phyloP scores from a whole-genome alignment of 2,329 filamentous ascomycete genomes.

The Myriosclerotinia duriaeana region DNA sequence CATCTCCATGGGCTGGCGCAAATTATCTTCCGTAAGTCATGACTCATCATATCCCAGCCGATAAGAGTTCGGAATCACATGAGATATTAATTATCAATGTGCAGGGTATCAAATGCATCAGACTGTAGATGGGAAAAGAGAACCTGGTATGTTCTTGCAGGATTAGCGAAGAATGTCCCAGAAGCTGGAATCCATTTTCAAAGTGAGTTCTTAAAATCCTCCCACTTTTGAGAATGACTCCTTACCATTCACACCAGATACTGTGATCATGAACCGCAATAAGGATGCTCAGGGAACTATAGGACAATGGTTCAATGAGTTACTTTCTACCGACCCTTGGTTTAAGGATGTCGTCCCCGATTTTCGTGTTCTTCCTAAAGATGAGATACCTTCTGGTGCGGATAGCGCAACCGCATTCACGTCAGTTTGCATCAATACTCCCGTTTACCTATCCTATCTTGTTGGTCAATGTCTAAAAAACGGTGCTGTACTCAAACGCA shows the following conservation, averaged over 20 bases:
- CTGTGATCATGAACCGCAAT: constrained; percentile 50
- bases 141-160: constrained; percentile 63
- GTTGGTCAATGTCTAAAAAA: constrained; percentile 73
- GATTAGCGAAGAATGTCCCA: constrained; percentile 62
- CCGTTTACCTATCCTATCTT: constrained; percentile 84
- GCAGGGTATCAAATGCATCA: constrained; percentile 29
- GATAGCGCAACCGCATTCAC: constrained; percentile 75
- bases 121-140: constrained; percentile 57
- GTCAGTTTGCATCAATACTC: constrained; percentile 88
- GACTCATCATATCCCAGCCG: constrained; percentile 6
- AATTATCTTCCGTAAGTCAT: constrained; percentile 69
- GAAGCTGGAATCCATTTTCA: constrained; percentile 82
- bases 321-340: constrained; percentile 70
- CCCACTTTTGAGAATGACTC: neutral
- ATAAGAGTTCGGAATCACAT: constrained; percentile 13
- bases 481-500: constrained; percentile 67
- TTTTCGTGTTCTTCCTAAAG: constrained; percentile 60
- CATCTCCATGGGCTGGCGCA: constrained; percentile 84
- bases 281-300: constrained; percentile 32
- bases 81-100: constrained; percentile 37
- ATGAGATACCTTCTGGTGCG: constrained; percentile 61
- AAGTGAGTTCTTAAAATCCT: constrained; percentile 44
- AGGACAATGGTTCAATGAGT: constrained; percentile 56
- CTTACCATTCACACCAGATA: constrained; percentile 42
- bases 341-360: constrained; percentile 70